Evolutionary conservation across 768 basidiomycete genomes (phyloP).

Genomic region (Kwoniella mangroviensis): DNA sequence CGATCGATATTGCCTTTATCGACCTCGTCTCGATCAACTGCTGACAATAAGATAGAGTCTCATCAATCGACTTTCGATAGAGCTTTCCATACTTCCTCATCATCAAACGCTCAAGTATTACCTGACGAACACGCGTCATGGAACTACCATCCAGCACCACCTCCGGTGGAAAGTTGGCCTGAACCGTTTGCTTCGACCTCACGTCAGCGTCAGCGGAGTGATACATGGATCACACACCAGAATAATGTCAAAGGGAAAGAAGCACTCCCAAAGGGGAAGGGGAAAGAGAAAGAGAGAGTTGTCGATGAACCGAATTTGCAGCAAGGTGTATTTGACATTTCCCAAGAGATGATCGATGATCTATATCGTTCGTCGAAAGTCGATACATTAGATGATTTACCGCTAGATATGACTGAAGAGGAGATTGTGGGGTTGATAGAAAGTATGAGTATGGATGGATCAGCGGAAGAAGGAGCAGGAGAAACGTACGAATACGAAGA

Average conservation of each 20-base stretch:
- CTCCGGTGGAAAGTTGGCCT: background rate
- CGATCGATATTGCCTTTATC: background rate
- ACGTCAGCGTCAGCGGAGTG: background rate
- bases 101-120: slow-evolving; percentile 5
- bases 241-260: background rate
- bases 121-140: slow-evolving; percentile 8
- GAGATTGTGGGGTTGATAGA: background rate
- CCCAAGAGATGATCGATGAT: slow-evolving; percentile 1
- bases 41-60: background rate
- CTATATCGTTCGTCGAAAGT: background rate
- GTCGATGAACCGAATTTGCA: slow-evolving; percentile 6
- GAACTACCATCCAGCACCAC: slow-evolving; percentile 4
- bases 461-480: background rate
- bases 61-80: slow-evolving; percentile 3
- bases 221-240: background rate
- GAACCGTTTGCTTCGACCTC: background rate
- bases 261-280: background rate
- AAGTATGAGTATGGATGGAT: slow-evolving; percentile 6
- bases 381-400: background rate
- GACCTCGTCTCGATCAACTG: background rate
- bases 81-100: slow-evolving; percentile 9
- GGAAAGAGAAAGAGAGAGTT: slow-evolving; percentile 2
- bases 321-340: slow-evolving; percentile 8
- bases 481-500: background rate
- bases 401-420: background rate